Base-by-base conservation (phyloP, 495 filamentous ascomycete species). In the Sordaria brevicollis region DNA sequence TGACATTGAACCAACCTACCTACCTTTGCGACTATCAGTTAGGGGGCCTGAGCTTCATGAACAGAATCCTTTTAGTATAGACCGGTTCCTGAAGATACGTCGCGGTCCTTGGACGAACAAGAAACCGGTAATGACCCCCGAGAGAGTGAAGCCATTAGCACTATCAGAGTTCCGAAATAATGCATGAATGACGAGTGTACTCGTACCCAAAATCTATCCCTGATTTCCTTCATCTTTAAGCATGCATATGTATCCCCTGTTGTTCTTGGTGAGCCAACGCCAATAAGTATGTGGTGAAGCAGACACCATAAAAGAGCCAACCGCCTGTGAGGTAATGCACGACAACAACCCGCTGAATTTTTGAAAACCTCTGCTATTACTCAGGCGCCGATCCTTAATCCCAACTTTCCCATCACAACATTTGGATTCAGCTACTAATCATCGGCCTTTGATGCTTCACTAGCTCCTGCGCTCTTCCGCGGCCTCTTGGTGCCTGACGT, bases 401-500 rank as follows among this genome's bases (percentile, higher is more conserved):
- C 15, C 25, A 25, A 62, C n/a, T 4, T 11, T 31, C 25, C 49
- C 49, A 31, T 25, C 49, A 57, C 11, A 21, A 6, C 21, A 11
- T 62, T 11, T 13, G 13, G 25, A 7, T 15, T 31, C 25, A 62
- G 13, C 13, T 11, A 65, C 33, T 67, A 66, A 31, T 70, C 67
- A n/a, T 68, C 62, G 13, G 62, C 68, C 21, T 66, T 67, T 6
- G 69, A 66, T 11, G 66, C 43, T 29, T 67, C 69, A 13, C 31
- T 67, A 8, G 34, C 69, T 10, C 70, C 76, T 5, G 71, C 74
- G 41, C 77, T 81, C 76, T 80, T 80, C 49, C 75, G 49, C 15
- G 76, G 21, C 35, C 70, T 73, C 68, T 76, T 77, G 17, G 72
- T n/a, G 17, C 29, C 67, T 1, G 66, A 38, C 11, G 75, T 70